These are phyloP conservation scores for Ophiocordyceps unilateralis DNA, from an alignment of 2,329 filamentous ascomycete species.

Conservation along the genomic window DNA sequence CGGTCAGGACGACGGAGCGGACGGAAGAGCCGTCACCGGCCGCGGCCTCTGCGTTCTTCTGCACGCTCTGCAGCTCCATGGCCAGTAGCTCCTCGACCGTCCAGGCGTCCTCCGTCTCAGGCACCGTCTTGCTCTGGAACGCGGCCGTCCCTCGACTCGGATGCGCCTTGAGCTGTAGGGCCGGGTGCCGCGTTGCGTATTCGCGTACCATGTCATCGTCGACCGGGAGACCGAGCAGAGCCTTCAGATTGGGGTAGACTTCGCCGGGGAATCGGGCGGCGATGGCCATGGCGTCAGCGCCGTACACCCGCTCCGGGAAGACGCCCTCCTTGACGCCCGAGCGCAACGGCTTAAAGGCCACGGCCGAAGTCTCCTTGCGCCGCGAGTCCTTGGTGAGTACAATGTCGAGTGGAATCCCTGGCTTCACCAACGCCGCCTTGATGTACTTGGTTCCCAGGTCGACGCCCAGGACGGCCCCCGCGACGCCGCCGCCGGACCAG, in stretches of 20 bases:
- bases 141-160: slow-evolving; percentile 50
- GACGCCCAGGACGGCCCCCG: slow-evolving; percentile 69
- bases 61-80: slow-evolving; percentile 89
- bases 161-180: slow-evolving; percentile 48
- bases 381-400: slow-evolving; percentile 96
- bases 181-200: slow-evolving; percentile 64
- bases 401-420: slow-evolving; percentile 91
- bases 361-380: slow-evolving; percentile 79
- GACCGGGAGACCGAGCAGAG: slow-evolving; percentile 59
- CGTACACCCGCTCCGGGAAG: slow-evolving; percentile 83
- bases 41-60: slow-evolving; percentile 69
- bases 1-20: slow-evolving; percentile 71
- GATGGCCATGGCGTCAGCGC: slow-evolving; percentile 77
- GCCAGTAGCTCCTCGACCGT: slow-evolving; percentile 85
- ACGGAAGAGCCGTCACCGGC: slow-evolving; percentile 61
- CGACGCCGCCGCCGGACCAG: slow-evolving; percentile 30
- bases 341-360: slow-evolving; percentile 81
- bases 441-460: slow-evolving; percentile 95
- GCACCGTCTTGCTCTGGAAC: slow-evolving; percentile 62
- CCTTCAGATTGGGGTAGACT: slow-evolving; percentile 88
- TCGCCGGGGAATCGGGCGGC: slow-evolving; percentile 79
- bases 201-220: slow-evolving; percentile 44
- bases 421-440: slow-evolving; percentile 90
- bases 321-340: slow-evolving; percentile 41
- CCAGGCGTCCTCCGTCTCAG: slow-evolving; percentile 45